These are phyloP conservation scores for Monosporozyma servazzii DNA, from an alignment of 805 yeast species.

Conservation along the genomic window DNA sequence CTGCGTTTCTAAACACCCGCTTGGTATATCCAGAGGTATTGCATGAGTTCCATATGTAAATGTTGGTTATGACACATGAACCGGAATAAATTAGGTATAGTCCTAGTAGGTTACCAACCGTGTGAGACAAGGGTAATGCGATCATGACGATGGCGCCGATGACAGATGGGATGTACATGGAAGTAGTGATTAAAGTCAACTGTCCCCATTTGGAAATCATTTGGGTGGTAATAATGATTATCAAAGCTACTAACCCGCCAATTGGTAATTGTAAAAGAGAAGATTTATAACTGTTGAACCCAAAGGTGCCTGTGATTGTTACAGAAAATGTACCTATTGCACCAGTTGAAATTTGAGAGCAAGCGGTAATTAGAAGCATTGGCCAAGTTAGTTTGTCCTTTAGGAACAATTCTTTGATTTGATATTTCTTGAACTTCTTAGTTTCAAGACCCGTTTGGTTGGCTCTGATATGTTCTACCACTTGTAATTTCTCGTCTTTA, in stretches of 20 bases:
- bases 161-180: slow-evolving; percentile 40
- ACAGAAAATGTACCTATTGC: slow-evolving; percentile 46
- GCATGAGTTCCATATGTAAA: slow-evolving; percentile 53
- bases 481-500: slow-evolving; percentile 36
- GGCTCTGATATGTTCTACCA: slow-evolving; percentile 38
- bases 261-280: slow-evolving; percentile 50
- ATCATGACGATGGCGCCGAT: slow-evolving; percentile 41
- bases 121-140: slow-evolving; percentile 27
- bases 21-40: slow-evolving; percentile 58
- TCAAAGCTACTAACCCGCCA: slow-evolving; percentile 40
- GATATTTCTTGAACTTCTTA: slow-evolving; percentile 36
- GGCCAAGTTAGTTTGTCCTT: slow-evolving; percentile 44
- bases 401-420: slow-evolving; percentile 38
- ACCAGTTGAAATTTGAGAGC: slow-evolving; percentile 42
- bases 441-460: slow-evolving; percentile 47
- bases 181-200: slow-evolving; percentile 31
- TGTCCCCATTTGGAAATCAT: slow-evolving; percentile 31
- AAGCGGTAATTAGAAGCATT: slow-evolving; percentile 38
- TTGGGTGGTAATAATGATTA: slow-evolving; percentile 34
- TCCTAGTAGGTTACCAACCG: slow-evolving; percentile 40
- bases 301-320: slow-evolving; percentile 44
- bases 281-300: slow-evolving; percentile 37
- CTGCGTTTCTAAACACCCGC: slow-evolving; percentile 43
- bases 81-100: slow-evolving; percentile 47
- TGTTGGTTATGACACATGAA: slow-evolving; percentile 46